Conservation (phyloP, 108 stramenopile genomes). For the Stephanodiscus triporus region DNA sequence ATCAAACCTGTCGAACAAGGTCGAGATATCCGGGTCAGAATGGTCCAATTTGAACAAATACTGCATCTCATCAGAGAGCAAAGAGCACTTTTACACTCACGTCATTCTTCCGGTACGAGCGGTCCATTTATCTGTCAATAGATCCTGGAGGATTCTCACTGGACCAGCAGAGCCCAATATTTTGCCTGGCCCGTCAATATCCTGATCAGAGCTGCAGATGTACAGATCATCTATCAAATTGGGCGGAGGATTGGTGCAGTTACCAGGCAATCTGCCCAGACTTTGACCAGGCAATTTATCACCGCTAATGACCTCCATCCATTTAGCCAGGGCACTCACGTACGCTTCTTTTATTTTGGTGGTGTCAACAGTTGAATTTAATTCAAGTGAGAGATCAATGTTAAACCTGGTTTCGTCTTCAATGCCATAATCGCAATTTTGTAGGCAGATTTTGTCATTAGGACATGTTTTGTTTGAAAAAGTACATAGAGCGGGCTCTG, state of each 20-base stretch:
- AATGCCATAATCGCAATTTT: neutral
- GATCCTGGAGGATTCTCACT: neutral
- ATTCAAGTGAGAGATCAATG: conserved; percentile 27
- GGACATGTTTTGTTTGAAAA: too few species aligned
- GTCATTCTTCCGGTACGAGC: neutral
- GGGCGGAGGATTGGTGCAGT: conserved; percentile 3
- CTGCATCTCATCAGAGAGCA: neutral
- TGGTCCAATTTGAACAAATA: neutral
- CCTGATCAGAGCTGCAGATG: conserved; percentile 15
- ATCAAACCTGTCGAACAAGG: conserved; percentile 15
- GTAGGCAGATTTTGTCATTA: neutral
- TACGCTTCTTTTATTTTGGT: conserved; percentile 18
- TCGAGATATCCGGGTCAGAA: neutral
- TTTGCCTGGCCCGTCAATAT: conserved; percentile 12
- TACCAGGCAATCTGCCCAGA: neutral
- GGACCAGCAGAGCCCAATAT: conserved; percentile 22
- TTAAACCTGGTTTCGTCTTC: conserved; percentile 16
- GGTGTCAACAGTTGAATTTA: neutral
- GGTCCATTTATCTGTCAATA: neutral
- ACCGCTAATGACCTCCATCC: conserved; percentile 34
- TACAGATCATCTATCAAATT: neutral
- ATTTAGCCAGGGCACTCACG: conserved; percentile 14
- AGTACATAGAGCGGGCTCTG: too few species aligned
- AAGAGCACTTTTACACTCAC: neutral
- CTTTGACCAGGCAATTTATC: neutral